Percentiles rank a stretch among this genome's conserved stretches.
phyloP scores from a whole-genome alignment of 805 yeast species.

The Candida germanica region DNA sequence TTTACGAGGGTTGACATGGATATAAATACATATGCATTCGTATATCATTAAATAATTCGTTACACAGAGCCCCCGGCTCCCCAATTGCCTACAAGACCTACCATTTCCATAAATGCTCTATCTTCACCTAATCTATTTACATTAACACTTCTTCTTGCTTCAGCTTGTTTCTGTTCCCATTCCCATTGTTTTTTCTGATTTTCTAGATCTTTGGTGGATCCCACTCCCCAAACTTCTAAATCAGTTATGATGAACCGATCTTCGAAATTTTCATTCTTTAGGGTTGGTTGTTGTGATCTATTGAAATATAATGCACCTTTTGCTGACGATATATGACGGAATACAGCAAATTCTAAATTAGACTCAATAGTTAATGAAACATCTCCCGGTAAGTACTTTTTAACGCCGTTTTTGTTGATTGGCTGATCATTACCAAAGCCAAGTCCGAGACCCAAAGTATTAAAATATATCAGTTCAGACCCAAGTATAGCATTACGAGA shows the following conservation, averaged over 20 bases:
- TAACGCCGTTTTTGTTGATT: slow-evolving; percentile 40
- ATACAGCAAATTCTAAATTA: slow-evolving; percentile 74
- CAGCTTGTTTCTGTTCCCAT: slow-evolving; percentile 88
- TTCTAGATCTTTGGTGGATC: slow-evolving; percentile 70
- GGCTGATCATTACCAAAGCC: slow-evolving; percentile 81
- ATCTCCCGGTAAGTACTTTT: slow-evolving; percentile 63
- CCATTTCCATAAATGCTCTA: slow-evolving; percentile 82
- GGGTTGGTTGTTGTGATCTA: slow-evolving; percentile 18
- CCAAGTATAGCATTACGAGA: slow-evolving; percentile 28
- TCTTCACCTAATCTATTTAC: slow-evolving; percentile 71
- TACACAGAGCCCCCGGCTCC: slow-evolving; percentile 49
- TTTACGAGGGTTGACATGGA: no score
- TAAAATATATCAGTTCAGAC: slow-evolving; percentile 56
- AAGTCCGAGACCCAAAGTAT: slow-evolving; percentile 71
- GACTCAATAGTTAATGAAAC: slow-evolving; percentile 78
- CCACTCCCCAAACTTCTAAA: slow-evolving; percentile 91
- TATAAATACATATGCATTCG: no score
- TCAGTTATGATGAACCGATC: slow-evolving; percentile 68
- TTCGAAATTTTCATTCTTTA: slow-evolving; percentile 46
- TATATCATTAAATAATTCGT: no score
- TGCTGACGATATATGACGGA: slow-evolving; percentile 51
- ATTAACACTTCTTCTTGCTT: slow-evolving; percentile 71
- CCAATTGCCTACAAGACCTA: slow-evolving; percentile 52
- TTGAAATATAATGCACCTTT: slow-evolving; percentile 21
- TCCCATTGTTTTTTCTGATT: slow-evolving; percentile 80